phyloP scores from a whole-genome alignment of 345 rosid species.

The Pistacia vera region DNA sequence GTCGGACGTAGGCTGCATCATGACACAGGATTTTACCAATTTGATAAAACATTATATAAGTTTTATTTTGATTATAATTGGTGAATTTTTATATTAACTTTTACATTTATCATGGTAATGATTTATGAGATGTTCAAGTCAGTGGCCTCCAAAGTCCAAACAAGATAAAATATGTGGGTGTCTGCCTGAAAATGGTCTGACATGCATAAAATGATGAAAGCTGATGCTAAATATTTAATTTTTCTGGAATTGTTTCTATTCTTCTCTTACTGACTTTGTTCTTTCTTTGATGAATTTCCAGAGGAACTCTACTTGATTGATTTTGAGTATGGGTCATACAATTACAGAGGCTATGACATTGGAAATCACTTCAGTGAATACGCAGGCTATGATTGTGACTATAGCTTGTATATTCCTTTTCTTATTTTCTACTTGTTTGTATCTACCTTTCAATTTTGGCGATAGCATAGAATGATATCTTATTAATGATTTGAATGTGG shows the following conservation, averaged over 20 bases:
- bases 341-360: conserved; percentile 88
- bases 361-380: conserved; percentile 97
- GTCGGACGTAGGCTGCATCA: neutral
- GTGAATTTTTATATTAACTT: neutral
- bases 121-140: neutral
- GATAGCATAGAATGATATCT: neutral
- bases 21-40: neutral
- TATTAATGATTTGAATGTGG: conserved; percentile 24
- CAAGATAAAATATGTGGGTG: neutral
- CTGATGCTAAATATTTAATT: neutral
- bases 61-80: neutral
- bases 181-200: conserved; percentile 7
- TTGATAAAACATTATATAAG: neutral
- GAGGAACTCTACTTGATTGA: conserved; percentile 89
- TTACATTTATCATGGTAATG: neutral
- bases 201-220: neutral
- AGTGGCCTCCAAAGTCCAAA: neutral
- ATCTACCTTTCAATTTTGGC: conserved; percentile 4
- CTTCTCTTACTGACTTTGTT: conserved; percentile 23
- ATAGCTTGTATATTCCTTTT: conserved; percentile 59
- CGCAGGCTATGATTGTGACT: conserved; percentile 96
- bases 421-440: conserved; percentile 12
- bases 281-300: conserved; percentile 33
- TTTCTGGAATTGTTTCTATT: conserved; percentile 1
- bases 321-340: conserved; percentile 96